phyloP scores from a whole-genome alignment of 2,329 filamentous ascomycete species.

The Calonectria multiphialidica region DNA sequence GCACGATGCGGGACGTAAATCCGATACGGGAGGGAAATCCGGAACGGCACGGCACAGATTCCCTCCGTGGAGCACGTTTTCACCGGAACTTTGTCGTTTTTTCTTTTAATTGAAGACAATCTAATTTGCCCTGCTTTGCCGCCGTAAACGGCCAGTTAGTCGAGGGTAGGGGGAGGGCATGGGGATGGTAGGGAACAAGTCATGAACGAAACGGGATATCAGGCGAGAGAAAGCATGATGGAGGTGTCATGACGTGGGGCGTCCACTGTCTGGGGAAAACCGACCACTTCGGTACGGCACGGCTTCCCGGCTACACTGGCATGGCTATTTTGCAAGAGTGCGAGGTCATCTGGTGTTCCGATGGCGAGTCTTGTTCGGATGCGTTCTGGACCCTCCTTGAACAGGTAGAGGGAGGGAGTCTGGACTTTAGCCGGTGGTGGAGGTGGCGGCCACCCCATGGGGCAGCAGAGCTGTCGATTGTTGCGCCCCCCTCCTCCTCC shows the following conservation, averaged over 20 bases:
- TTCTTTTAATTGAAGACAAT: no score
- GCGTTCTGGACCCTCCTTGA: slow-evolving; percentile 1
- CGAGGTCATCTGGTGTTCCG: background rate
- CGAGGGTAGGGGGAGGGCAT: no score
- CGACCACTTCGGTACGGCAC: background rate
- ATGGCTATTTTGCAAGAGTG: background rate
- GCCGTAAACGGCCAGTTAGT: background rate
- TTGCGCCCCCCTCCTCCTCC: background rate
- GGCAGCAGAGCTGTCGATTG: background rate
- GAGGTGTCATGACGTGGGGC: background rate
- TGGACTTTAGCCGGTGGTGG: slow-evolving; percentile 3
- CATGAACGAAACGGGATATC: no score
- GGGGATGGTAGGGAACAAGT: no score
- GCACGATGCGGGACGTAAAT: no score
- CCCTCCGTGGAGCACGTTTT: background rate
- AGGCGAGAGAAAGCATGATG: background rate
- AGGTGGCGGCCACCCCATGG: background rate
- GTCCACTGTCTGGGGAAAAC: background rate
- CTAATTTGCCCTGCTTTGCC: no score
- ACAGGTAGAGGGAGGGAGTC: background rate
- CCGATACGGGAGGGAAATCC: slow-evolving; percentile 9
- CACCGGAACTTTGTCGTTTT: background rate
- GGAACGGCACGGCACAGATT: slow-evolving; percentile 12
- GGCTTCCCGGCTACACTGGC: background rate
- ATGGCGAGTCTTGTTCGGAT: background rate